Evolutionary conservation across 2,329 filamentous ascomycete genomes (phyloP).

Genomic region (Arachnopeziza araneosa): DNA sequence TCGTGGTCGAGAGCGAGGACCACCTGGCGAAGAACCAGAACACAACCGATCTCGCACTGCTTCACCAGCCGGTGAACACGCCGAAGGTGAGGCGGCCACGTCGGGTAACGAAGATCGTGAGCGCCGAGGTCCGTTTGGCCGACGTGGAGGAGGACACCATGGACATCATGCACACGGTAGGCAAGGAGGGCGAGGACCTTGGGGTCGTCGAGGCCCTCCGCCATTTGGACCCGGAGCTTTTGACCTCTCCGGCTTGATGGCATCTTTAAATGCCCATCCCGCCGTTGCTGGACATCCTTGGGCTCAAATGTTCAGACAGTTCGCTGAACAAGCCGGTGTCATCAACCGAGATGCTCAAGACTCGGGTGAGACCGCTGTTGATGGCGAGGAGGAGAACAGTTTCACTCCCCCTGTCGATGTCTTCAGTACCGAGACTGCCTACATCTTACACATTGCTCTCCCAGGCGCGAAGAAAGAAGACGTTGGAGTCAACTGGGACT

Average conservation of each 20-base stretch:
- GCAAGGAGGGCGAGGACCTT: not conserved
- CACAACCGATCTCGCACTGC: constrained; percentile 9
- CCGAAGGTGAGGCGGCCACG: constrained; percentile 5
- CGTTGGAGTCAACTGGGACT: constrained; percentile 70
- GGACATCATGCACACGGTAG: constrained; percentile 5
- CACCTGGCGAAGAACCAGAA: not conserved
- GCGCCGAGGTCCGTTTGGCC: not conserved
- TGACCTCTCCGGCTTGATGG: constrained; percentile 25
- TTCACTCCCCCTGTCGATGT: constrained; percentile 68
- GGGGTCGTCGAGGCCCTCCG: constrained; percentile 17
- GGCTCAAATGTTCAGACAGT: constrained; percentile 26
- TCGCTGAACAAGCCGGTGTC: constrained; percentile 21
- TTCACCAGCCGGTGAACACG: constrained; percentile 6
- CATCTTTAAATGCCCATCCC: constrained; percentile 23
- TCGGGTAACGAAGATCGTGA: not conserved
- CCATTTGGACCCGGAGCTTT: constrained; percentile 19
- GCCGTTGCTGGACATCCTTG: constrained; percentile 11
- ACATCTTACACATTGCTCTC: constrained; percentile 66
- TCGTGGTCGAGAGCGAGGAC: constrained; percentile 8
- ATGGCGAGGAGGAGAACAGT: constrained; percentile 31
- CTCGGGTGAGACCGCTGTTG: constrained; percentile 20
- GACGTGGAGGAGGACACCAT: constrained; percentile 8
- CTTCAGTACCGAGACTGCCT: constrained; percentile 62
- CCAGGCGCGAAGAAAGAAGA: constrained; percentile 78
- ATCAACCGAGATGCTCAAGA: constrained; percentile 11